These are phyloP conservation scores for Asterophora lycoperdoides DNA, from an alignment of 768 basidiomycete species.

Conservation along the genomic window DNA sequence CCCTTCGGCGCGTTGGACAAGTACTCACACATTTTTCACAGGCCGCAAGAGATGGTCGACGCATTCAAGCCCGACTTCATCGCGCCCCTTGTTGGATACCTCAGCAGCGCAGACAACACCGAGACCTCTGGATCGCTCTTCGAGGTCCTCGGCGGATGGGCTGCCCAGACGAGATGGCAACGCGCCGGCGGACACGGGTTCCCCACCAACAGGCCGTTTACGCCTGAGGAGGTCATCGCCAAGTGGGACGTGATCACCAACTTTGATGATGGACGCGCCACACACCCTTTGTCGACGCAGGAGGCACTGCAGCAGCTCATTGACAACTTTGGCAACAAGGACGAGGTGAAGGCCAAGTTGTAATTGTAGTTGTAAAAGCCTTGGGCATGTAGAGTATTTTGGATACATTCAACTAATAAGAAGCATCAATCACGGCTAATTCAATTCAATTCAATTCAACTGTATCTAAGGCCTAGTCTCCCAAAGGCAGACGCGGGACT, in stretches of 20 bases:
- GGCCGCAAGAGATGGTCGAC: constrained; percentile 83
- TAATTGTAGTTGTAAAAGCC: constrained; percentile 21
- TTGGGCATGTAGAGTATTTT: not conserved
- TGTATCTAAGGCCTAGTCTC: too few relatives aligned
- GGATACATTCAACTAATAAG: constrained; percentile 1
- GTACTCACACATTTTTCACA: constrained; percentile 18
- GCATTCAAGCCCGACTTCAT: constrained; percentile 94
- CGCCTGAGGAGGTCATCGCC: constrained; percentile 73
- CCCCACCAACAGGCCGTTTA: constrained; percentile 68
- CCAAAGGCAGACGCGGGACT: too few relatives aligned
- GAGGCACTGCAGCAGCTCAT: constrained; percentile 74
- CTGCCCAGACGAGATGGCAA: constrained; percentile 91
- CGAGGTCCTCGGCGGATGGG: constrained; percentile 90
- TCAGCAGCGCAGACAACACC: constrained; percentile 78
- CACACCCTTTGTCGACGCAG: constrained; percentile 67
- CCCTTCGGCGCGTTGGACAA: not conserved
- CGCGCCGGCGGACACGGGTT: constrained; percentile 84
- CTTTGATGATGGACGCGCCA: constrained; percentile 82
- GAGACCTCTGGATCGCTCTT: constrained; percentile 73
- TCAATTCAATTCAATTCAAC: too few relatives aligned
- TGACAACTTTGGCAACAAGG: constrained; percentile 50
- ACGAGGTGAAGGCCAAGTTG: constrained; percentile 47
- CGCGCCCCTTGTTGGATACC: constrained; percentile 88
- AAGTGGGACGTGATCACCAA: constrained; percentile 84
- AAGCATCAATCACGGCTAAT: not conserved